Conservation (phyloP, 1,284 basidiomycete genomes). For the Ustilago curta region DNA sequence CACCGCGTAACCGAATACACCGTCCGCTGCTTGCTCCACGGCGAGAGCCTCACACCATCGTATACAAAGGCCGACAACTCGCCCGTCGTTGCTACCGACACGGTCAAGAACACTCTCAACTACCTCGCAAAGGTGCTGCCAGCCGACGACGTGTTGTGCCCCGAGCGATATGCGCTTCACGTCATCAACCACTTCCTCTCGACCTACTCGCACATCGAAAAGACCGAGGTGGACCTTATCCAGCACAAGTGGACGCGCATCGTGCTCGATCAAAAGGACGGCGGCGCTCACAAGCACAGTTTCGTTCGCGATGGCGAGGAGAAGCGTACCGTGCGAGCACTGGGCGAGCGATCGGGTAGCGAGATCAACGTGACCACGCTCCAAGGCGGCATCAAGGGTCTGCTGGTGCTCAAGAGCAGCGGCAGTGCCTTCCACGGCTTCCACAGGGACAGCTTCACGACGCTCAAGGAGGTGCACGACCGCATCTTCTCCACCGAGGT, state of each 20-base stretch:
- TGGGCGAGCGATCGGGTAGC: constrained; percentile 73
- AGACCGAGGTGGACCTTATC: constrained; percentile 81
- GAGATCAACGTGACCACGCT: constrained; percentile 51
- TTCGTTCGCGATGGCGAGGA: constrained; percentile 92
- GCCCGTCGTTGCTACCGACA: constrained; percentile 64
- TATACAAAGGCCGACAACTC: constrained; percentile 59
- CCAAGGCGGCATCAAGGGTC: constrained; percentile 55
- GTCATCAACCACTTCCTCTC: constrained; percentile 85
- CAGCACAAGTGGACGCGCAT: constrained; percentile 89
- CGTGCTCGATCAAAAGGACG: constrained; percentile 71
- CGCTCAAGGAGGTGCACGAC: constrained; percentile 72
- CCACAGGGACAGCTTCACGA: constrained; percentile 87
- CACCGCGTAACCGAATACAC: constrained; percentile 63
- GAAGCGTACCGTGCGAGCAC: constrained; percentile 78
- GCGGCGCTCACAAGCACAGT: constrained; percentile 78
- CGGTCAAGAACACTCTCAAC: constrained; percentile 93
- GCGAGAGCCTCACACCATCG: constrained; percentile 47
- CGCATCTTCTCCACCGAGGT: constrained; percentile 67
- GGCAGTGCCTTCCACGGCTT: constrained; percentile 89
- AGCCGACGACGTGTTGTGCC: constrained; percentile 66
- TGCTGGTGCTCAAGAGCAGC: constrained; percentile 83
- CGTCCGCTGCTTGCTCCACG: constrained; percentile 57
- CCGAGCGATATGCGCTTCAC: constrained; percentile 88
- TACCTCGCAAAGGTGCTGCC: constrained; percentile 54
- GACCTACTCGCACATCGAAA: constrained; percentile 80